Evolutionary conservation across 352 stramenopile species (phyloP), one percentile per base, ranked within the genome.

Genomic region (Phytophthora quininea): DNA sequence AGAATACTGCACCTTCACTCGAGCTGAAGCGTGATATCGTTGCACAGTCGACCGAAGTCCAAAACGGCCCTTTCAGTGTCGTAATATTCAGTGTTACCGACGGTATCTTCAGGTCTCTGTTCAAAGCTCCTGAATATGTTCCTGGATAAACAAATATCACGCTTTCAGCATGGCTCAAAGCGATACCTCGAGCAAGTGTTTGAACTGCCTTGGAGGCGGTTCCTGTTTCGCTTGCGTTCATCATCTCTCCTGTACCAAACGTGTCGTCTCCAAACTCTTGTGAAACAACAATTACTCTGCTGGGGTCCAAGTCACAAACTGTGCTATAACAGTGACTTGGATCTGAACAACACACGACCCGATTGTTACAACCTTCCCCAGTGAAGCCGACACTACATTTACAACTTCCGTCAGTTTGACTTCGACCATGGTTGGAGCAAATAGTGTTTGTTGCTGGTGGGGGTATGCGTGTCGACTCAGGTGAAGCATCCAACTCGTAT

Each of bases 321-420:
- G 43, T 3, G 31, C 91, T 58, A 19, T 65, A 54, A 19, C 84
- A 92, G 0, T 68, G 68, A 4, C 6, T 24, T 2, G 66, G 55
- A 47, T 91, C 71, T 0, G 58, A 60, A 33, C 84, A 92, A 47
- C 84, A 92, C 1, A 90, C 62, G 1, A 91, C 69, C n/a, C 73
- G 73, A 47, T 89, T 91, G 54, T 66, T 89, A 55, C 84, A 92
- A 12, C 61, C 79, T 74, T 92, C 84, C 0, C 84, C 80, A 3
- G 77, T 89, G 60, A 91, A 90, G 6, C 84, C 84, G n/a, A 89
- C 77, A 33, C 69, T 91, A 54, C 84, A 92, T 14, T 58, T 71
- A 33, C 84, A 92, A 2, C 27, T 63, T 4, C 82, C 82, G 35
- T 73, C 51, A 9, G 55, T 71, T 35, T 65, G 70, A 24, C 45